Base-by-base conservation (phyloP, 2,329 filamentous ascomycete genomes). In the Aureobasidium uvarum region DNA sequence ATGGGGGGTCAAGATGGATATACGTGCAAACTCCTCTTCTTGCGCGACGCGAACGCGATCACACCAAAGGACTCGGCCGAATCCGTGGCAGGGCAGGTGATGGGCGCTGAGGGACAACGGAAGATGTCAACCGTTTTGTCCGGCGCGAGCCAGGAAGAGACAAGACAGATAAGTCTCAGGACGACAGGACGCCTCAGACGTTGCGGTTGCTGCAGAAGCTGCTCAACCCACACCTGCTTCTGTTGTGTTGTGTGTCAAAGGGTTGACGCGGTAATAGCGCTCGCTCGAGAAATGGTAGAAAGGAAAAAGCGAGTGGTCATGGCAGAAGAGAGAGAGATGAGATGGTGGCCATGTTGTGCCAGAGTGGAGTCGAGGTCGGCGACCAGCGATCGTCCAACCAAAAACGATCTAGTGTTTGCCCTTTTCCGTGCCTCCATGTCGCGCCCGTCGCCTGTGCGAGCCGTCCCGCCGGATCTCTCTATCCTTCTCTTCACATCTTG, bases 11-110 rank as follows among this genome's bases (percentile, higher is more conserved):
- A 16, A 41, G 58, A 41, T 41, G 58, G 31, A 31, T 60, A 46
- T 60, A 48, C 28, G 39, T 62, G 31, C 36, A 52, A 45, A 38
- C 48, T 63, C 38, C 38, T 63, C 60, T 54, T 45, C 45, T 63
- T 63, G 60, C 60, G 60, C 46, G 58, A 62, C 48, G 60, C 48
- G 60, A 63, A 20, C 48, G 60, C 38, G 60, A 63, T 63, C 48
- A 63, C 48, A 63, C 20, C 38, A 63, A 63, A 45, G 10, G 38
- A 43, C 38, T 63, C 60, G 60, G 60, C 60, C 60, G 60, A 36
- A 52, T 54, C 36, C 46, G 58, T 62, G 38, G 36, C 60, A 63
- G 38, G 43, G 60, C 60, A 62, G 58, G 45, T 62, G 58, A 62
- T 62, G 45, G 33, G 43, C 13, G 16, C 39, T 51, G 39, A 51